Evolutionary conservation across 345 rosid genomes (phyloP).

Genomic region (Combretum micranthum): DNA sequence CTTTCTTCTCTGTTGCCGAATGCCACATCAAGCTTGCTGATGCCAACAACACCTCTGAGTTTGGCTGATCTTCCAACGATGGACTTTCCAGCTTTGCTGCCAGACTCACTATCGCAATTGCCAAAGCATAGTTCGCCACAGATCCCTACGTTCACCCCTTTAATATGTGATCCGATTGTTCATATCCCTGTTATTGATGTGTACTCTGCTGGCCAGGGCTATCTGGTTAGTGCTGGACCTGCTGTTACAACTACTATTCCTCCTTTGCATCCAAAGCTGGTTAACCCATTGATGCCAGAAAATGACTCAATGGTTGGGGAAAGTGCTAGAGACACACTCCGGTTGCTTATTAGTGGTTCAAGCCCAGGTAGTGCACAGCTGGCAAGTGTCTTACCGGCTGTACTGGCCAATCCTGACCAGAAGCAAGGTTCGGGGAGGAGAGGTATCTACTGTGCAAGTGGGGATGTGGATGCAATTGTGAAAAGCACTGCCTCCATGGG

Average conservation of each 20-base stretch:
- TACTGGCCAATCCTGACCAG: slow-evolving; percentile 25
- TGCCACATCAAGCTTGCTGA: slow-evolving; percentile 39
- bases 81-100: slow-evolving; percentile 42
- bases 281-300: slow-evolving; percentile 49
- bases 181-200: slow-evolving; percentile 85
- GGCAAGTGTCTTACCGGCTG: slow-evolving; percentile 40
- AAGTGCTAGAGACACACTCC: slow-evolving; percentile 90
- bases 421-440: slow-evolving; percentile 50
- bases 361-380: slow-evolving; percentile 39
- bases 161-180: slow-evolving; percentile 90
- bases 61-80: slow-evolving; percentile 40
- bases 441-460: slow-evolving; percentile 50
- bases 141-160: slow-evolving; percentile 69
- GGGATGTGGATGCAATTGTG: slow-evolving; percentile 37
- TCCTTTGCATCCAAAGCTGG: slow-evolving; percentile 48
- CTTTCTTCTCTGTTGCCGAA: slow-evolving; percentile 64
- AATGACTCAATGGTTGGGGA: slow-evolving; percentile 62
- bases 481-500: slow-evolving; percentile 32
- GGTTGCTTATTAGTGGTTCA: slow-evolving; percentile 71
- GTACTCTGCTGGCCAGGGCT: slow-evolving; percentile 93
- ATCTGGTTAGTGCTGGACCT: slow-evolving; percentile 84
- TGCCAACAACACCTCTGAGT: slow-evolving; percentile 30
- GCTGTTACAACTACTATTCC: slow-evolving; percentile 51
- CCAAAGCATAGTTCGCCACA: slow-evolving; percentile 54
- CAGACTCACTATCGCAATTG: slow-evolving; percentile 52